These are phyloP conservation scores for Hirschioporus abietinus DNA, from an alignment of 768 basidiomycete genomes.

Conservation along the genomic window DNA sequence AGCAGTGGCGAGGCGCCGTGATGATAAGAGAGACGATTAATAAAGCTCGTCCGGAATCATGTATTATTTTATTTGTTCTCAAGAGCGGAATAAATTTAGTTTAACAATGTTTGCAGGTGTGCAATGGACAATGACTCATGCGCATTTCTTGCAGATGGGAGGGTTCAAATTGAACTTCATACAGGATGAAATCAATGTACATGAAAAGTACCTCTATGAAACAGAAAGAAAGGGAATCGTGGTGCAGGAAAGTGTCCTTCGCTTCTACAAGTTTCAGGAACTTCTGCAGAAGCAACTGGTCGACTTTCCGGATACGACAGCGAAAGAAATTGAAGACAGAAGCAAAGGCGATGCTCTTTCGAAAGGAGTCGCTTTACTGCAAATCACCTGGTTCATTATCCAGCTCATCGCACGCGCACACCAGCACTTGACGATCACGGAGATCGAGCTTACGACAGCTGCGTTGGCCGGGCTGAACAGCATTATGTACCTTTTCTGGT, in stretches of 20 bases:
- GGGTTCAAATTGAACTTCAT: background rate
- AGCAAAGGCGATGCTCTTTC: background rate
- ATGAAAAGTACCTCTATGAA: background rate
- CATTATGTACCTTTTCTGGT: conserved; percentile 9
- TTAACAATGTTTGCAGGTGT: background rate
- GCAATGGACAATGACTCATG: conserved; percentile 9
- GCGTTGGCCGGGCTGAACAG: conserved; percentile 5
- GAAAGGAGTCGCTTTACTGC: background rate
- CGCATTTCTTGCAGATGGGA: conserved; percentile 7
- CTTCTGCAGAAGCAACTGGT: background rate
- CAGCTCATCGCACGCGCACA: background rate
- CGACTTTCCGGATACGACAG: background rate
- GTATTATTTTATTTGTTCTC: background rate
- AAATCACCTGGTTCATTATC: background rate
- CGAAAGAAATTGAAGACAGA: background rate
- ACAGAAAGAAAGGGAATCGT: background rate
- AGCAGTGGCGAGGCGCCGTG: no score
- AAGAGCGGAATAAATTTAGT: background rate
- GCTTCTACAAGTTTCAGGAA: background rate
- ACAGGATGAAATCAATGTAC: background rate
- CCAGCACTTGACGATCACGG: background rate
- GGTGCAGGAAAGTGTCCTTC: background rate
- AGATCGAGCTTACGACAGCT: background rate
- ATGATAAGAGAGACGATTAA: no score
- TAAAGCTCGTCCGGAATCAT: no score